Conservation (phyloP, 192 early-diverging fungal genomes). For the Gorgonomyces haynaldii region DNA sequence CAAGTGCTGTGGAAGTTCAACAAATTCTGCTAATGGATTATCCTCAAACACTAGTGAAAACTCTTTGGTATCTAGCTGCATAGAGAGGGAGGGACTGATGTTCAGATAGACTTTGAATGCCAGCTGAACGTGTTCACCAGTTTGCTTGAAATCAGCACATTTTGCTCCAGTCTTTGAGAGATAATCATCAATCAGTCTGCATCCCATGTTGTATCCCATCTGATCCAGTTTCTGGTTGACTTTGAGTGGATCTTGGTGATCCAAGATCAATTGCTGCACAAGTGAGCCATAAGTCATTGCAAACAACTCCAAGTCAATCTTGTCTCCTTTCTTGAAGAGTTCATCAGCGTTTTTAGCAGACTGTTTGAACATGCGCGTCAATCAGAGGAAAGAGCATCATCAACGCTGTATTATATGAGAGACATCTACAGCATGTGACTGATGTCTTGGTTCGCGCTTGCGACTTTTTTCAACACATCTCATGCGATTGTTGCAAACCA, state of each 20-base stretch:
- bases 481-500: no score
- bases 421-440: no score
- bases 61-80: constrained; percentile 69
- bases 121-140: constrained; percentile 84
- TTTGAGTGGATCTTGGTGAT: constrained; percentile 79
- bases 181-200: constrained; percentile 90
- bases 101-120: constrained; percentile 96
- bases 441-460: no score
- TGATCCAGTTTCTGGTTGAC: constrained; percentile 97
- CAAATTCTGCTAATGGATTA: constrained; percentile 95
- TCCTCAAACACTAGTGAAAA: constrained; percentile 93
- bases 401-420: no score
- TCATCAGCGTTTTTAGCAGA: no score
- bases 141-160: constrained; percentile 81
- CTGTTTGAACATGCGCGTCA: no score
- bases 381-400: no score
- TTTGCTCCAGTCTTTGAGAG: constrained; percentile 72
- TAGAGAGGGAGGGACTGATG: constrained; percentile 71
- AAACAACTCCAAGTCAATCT: constrained; percentile 94
- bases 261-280: constrained; percentile 86
- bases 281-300: constrained; percentile 95
- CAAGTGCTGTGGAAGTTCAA: constrained; percentile 80
- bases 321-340: no score
- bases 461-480: no score
- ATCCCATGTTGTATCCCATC: constrained; percentile 99